These are phyloP conservation scores for Alternaria angustiovoidea DNA, from an alignment of 2,329 filamentous ascomycete genomes.

Conservation along the genomic window DNA sequence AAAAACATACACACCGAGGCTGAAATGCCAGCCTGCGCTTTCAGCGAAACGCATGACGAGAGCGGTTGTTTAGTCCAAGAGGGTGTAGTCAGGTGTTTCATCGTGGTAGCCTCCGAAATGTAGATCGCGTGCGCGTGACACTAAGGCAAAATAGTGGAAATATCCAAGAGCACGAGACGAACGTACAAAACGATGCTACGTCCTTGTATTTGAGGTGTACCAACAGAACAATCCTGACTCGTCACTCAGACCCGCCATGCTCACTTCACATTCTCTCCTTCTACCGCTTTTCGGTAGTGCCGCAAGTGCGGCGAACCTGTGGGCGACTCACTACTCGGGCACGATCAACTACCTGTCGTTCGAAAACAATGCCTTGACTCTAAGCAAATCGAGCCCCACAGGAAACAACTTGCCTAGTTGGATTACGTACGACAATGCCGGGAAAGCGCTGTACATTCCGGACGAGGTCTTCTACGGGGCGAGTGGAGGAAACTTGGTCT, in stretches of 20 bases:
- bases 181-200: slow-evolving; percentile 18
- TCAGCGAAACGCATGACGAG: slow-evolving; percentile 12
- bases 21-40: slow-evolving; percentile 10
- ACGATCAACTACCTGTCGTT: slow-evolving; percentile 41
- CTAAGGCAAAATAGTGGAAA: slow-evolving; percentile 15
- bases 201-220: neutral
- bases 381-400: slow-evolving; percentile 28
- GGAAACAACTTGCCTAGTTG: slow-evolving; percentile 40
- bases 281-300: slow-evolving; percentile 36
- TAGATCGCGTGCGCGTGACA: slow-evolving; percentile 20
- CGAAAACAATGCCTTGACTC: slow-evolving; percentile 30
- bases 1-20: slow-evolving; percentile 9
- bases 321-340: slow-evolving; percentile 42
- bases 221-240: neutral
- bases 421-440: slow-evolving; percentile 41
- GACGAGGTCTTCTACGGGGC: slow-evolving; percentile 36
- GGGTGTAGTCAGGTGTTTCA: slow-evolving; percentile 24
- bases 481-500: slow-evolving; percentile 31
- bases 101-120: slow-evolving; percentile 14
- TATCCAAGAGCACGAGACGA: slow-evolving; percentile 4
- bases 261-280: slow-evolving; percentile 31
- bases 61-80: slow-evolving; percentile 14
- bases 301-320: slow-evolving; percentile 39
- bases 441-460: slow-evolving; percentile 38
- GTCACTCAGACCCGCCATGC: slow-evolving; percentile 25